Evolutionary conservation across 208 protist species (phyloP).

Genomic region (Trypanosoma boissoni): DNA sequence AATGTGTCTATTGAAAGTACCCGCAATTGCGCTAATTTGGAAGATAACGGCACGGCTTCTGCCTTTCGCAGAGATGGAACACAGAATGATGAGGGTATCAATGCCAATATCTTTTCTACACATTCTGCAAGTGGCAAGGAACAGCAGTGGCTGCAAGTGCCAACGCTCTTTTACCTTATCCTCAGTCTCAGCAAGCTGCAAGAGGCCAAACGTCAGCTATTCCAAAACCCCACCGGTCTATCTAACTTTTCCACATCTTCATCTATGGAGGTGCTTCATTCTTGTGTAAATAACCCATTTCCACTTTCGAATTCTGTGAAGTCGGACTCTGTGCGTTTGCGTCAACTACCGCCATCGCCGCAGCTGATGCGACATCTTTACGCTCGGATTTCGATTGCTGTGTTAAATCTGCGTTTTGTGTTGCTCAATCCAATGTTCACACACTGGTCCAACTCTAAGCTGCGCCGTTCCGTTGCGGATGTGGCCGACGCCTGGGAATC

Average conservation of each 20-base stretch:
- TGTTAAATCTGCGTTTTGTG: constrained; percentile 42
- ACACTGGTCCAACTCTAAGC: constrained; percentile 42
- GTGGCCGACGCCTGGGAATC: constrained; percentile 44
- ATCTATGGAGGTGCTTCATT: not conserved
- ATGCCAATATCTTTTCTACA: too few species aligned
- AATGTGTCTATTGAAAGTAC: too few species aligned
- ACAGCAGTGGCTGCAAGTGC: constrained; percentile 55
- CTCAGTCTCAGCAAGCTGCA: constrained; percentile 59
- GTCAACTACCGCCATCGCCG: not conserved
- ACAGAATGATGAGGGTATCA: too few species aligned
- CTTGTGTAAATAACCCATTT: not conserved
- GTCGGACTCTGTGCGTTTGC: not conserved
- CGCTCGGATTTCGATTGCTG: constrained; percentile 32
- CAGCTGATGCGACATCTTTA: constrained; percentile 21
- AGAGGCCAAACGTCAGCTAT: constrained; percentile 35
- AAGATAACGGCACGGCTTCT: too few species aligned
- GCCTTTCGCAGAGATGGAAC: too few species aligned
- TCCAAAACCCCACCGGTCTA: constrained; percentile 14
- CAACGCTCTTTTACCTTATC: constrained; percentile 64
- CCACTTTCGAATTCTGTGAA: not conserved
- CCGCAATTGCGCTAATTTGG: too few species aligned
- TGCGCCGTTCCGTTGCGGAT: constrained; percentile 33
- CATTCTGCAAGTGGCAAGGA: too few species aligned
- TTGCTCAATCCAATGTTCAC: constrained; percentile 41
- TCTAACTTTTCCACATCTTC: too few species aligned